Base-by-base conservation (phyloP, 768 basidiomycete genomes). In the Amanita phalloides region DNA sequence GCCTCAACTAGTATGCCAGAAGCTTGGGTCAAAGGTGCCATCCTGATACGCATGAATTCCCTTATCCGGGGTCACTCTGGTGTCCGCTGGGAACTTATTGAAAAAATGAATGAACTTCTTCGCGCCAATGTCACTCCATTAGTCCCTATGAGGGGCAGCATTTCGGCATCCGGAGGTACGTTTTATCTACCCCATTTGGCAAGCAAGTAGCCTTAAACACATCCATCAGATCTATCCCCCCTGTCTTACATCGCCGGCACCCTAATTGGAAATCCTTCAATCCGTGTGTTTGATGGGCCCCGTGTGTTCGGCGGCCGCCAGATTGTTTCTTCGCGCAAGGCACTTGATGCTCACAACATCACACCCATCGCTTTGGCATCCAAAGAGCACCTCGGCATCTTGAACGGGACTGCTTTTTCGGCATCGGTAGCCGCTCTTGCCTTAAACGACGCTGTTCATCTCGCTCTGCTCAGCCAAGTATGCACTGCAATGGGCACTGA, bases 61-160 rank as follows among this genome's bases (percentile, higher is more conserved):
- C 78, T 94, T 39, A 81, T 90, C 49, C 83, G 90, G 5, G 90
- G 90, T 0, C 91, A 93, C 67, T 90, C 88, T 20, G 91, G 86
- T 32, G 81, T 94, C 10, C 78, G 90, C 35, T 82, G 82, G 77
- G 80, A 84, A 54, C 77, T 93, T 46, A 77, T 93, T 53, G 74
- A 87, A 63, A 81, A 82, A 60, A 90, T 94, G 80, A 77, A 75
- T 54, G 74, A 77, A 17, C 74, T 91, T 39, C 76, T 94, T 37
- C 68, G 71, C 30, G 79, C 79, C 55, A 80, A 88, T 57, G 76
- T 93, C 59, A 87, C 80, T 4, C 86, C 87, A 0, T 65, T 91
- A 13, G 85, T 94, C 14, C 90, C 90, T 14, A 71, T 94, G 5
- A 80, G 90, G 6, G 87, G 88, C 33, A 88, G 82, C 54, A 84